Percentiles rank a stretch among this genome's conserved stretches.
Conservation (phyloP, 176 grass and related monocot species). For the Musa schizocarpa region DNA sequence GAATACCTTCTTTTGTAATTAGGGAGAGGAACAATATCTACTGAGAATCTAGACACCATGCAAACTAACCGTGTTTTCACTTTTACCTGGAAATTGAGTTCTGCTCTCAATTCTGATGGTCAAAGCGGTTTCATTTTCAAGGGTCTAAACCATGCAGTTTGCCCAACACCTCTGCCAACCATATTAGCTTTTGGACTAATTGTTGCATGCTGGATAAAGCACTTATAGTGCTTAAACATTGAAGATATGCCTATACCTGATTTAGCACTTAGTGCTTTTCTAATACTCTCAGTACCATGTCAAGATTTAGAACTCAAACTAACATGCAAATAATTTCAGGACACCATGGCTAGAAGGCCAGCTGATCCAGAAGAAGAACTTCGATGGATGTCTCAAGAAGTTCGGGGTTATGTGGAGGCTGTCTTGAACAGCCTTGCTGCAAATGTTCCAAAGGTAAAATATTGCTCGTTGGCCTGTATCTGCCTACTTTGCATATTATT, state of each 20-base stretch:
- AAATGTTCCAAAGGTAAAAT: constrained; percentile 72
- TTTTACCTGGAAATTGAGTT: neutral
- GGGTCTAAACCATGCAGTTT: too few species aligned
- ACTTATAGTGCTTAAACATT: too few species aligned
- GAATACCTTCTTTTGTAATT: neutral
- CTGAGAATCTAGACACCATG: neutral
- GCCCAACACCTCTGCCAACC: too few species aligned
- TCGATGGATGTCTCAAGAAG: constrained; percentile 90
- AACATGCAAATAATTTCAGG: constrained; percentile 23
- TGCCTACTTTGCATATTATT: neutral
- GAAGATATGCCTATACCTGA: too few species aligned
- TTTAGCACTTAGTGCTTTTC: neutral
- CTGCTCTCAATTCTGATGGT: neutral
- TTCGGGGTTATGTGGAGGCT: constrained; percentile 69
- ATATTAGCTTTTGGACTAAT: too few species aligned
- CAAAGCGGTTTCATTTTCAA: too few species aligned
- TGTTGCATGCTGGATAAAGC: too few species aligned
- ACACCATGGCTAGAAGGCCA: constrained; percentile 51
- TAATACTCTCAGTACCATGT: neutral
- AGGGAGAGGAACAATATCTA: neutral
- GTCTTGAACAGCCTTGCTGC: constrained; percentile 63
- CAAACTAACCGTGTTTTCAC: neutral
- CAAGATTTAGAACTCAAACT: neutral
- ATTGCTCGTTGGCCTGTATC: constrained; percentile 14
- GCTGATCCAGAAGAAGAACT: constrained; percentile 91